These are phyloP conservation scores for Zymoseptoria pseudotritici DNA, from an alignment of 2,329 filamentous ascomycete species.

Conservation along the genomic window DNA sequence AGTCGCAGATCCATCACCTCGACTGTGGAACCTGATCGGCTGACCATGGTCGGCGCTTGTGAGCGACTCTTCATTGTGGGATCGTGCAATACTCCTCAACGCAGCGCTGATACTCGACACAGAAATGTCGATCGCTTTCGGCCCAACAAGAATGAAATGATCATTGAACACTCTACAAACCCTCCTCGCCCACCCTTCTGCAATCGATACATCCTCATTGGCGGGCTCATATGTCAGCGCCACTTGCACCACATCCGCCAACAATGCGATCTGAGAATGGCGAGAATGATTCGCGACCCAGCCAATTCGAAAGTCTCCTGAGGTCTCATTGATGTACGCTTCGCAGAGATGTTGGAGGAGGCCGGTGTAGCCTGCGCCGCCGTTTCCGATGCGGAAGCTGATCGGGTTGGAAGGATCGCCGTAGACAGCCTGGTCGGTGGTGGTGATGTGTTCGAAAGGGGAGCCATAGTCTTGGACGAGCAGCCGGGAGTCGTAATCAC, in stretches of 20 bases:
- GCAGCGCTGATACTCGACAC: background rate
- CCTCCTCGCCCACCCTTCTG: slow-evolving; percentile 16
- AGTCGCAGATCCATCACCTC: slow-evolving; percentile 20
- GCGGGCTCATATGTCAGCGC: slow-evolving; percentile 22
- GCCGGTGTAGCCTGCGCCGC: slow-evolving; percentile 20
- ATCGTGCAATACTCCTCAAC: slow-evolving; percentile 3
- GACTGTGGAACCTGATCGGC: slow-evolving; percentile 11
- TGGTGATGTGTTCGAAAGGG: slow-evolving; percentile 5
- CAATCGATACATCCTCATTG: slow-evolving; percentile 15
- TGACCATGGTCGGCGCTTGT: background rate
- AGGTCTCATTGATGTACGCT: slow-evolving; percentile 9
- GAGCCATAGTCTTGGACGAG: slow-evolving; percentile 2
- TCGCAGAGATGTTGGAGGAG: slow-evolving; percentile 11
- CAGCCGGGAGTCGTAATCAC: slow-evolving; percentile 7
- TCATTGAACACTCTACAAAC: slow-evolving; percentile 17
- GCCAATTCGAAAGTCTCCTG: slow-evolving; percentile 14
- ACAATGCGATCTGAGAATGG: slow-evolving; percentile 18
- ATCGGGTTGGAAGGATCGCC: slow-evolving; percentile 11
- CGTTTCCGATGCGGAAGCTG: slow-evolving; percentile 19
- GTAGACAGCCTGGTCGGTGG: slow-evolving; percentile 10
- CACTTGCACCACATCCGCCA: slow-evolving; percentile 17
- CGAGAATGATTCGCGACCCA: slow-evolving; percentile 21
- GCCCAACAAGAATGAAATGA: slow-evolving; percentile 21
- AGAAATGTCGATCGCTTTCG: background rate
- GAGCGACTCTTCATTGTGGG: background rate